These are phyloP conservation scores for Hypsizygus marmoreus DNA, from an alignment of 768 basidiomycete species.

Conservation along the genomic window DNA sequence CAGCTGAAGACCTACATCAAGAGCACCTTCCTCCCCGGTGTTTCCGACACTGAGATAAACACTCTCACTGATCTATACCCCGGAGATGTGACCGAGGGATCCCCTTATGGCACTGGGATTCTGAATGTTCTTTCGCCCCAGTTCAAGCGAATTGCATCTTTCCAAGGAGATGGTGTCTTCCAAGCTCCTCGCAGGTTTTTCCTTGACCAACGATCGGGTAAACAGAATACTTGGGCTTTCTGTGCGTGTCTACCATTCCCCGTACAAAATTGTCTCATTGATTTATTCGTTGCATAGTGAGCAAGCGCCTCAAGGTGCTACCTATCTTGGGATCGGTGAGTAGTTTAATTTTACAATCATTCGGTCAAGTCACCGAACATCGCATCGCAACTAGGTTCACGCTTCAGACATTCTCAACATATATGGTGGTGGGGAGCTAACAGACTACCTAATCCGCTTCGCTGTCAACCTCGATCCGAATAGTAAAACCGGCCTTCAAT, in stretches of 20 bases:
- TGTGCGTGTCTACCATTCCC: slow-evolving; percentile 24
- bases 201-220: slow-evolving; percentile 37
- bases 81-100: slow-evolving; percentile 39
- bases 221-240: slow-evolving; percentile 47
- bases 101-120: slow-evolving; percentile 48
- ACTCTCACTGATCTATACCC: slow-evolving; percentile 36
- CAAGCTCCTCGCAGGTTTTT: slow-evolving; percentile 54
- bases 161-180: slow-evolving; percentile 52
- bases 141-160: slow-evolving; percentile 52
- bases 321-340: slow-evolving; percentile 47
- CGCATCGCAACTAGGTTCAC: slow-evolving; percentile 35
- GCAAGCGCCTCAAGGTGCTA: slow-evolving; percentile 40
- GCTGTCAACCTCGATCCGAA: slow-evolving; percentile 48
- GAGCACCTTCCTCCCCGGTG: slow-evolving; percentile 25
- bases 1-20: slow-evolving; percentile 30
- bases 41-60: slow-evolving; percentile 17
- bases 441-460: slow-evolving; percentile 51
- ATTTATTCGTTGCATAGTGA: slow-evolving; percentile 31
- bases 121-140: slow-evolving; percentile 44
- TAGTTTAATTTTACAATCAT: background rate
- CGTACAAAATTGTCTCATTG: slow-evolving; percentile 9
- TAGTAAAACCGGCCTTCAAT: slow-evolving; percentile 31
- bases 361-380: slow-evolving; percentile 7
- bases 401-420: slow-evolving; percentile 42
- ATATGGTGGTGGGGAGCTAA: slow-evolving; percentile 42